Evolutionary conservation across 2,329 filamentous ascomycete species (phyloP), one percentile per base, ranked within the genome.

Genomic region (Pseudogymnoascus sp.): DNA sequence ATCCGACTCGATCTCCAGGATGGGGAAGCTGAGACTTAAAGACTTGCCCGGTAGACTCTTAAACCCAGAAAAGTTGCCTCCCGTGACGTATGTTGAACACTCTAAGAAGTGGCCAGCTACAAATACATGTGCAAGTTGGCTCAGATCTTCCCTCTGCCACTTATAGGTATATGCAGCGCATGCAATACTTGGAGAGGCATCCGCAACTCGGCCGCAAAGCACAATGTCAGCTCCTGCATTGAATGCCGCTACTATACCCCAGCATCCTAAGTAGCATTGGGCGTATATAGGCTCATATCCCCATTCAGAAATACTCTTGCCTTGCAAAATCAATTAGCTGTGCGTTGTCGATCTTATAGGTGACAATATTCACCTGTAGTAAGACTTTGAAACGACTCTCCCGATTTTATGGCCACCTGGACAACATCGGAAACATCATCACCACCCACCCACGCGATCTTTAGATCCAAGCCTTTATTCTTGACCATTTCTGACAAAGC

Each of bases 181-280:
- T 10, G 73, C 76, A 56, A 79, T 77, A 2, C 77, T 74, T 1
- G 76, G 75, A 3, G 72, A 74, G 13, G 77, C 77, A 70, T 79
- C 77, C 1, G 76, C 72, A 4, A 79, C 76, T 35, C 77, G 72
- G 13, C 77, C 77, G 64, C 76, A 78, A 33, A 79, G 70, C 21
- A 79, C 75, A 63, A 79, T 78, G 64, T 78, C 76, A 5, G 74
- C 76, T 61, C 72, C 72, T 1, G 72, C 73, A 61, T 31, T 61
- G 24, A 42, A 31, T 5, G 35, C 59, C 59, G 16, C 29, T 19
- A n/a, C 24, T 59, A 79, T 76, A 8, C 74, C 76, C 38, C 73
- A 65, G 6, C 72, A 76, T 0, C 77, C 77, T 0, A 79, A 71
- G 64, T 72, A 72, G 42, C 62, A 64, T 38, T 70, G 65, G 10